Base-by-base conservation (phyloP, 73 alveolate genomes). In the Uronychia setigera region DNA sequence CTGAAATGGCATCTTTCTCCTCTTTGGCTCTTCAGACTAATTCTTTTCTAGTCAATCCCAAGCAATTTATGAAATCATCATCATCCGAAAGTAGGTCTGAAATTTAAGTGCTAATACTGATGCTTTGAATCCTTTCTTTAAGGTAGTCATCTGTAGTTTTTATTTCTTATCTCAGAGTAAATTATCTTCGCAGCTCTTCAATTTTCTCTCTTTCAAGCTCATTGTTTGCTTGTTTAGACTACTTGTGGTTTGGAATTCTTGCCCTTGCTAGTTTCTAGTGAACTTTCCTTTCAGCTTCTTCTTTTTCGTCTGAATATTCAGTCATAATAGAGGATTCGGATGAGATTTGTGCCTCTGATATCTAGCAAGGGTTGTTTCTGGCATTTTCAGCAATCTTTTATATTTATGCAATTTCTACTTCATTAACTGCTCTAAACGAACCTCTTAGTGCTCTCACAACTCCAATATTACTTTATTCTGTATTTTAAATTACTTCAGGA, bases 41-140 rank as follows among this genome's bases (percentile, higher is more conserved):
- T n/a, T 85, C 86, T 31, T 35, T 78, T 46, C 77, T 25, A 19
- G 92, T 85, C 25, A 85, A 35, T 1, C 87, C 85, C 67, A 85
- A 27, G 1, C 59, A 26, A 29, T 25, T 0, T 60, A 85, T 35
- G 31, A 85, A 26, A 27, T 85, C 75, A 26, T 85, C 35, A 35
- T 85, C 86, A 32, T 85, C 87, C 1, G 90, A 33, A 58, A 83
- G n/a, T 11, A 46, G 67, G 67, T 46, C 67, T 19, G 67, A 46
- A 46, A 46, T 46, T 46, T 46, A 5, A 46, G 67, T 46, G 19
- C 67, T 46, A 19, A 46, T 46, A 5, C 19, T 46, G 19, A 46
- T 46, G 67, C 19, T 19, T 46, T 46, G 5, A 46, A 46, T 46
- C 67, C 67, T 5, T 46, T 46, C n/a, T 46, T 46, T 46, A 19